Base-by-base conservation (phyloP, 2,329 filamentous ascomycete genomes). In the Fusarium marasasianum region DNA sequence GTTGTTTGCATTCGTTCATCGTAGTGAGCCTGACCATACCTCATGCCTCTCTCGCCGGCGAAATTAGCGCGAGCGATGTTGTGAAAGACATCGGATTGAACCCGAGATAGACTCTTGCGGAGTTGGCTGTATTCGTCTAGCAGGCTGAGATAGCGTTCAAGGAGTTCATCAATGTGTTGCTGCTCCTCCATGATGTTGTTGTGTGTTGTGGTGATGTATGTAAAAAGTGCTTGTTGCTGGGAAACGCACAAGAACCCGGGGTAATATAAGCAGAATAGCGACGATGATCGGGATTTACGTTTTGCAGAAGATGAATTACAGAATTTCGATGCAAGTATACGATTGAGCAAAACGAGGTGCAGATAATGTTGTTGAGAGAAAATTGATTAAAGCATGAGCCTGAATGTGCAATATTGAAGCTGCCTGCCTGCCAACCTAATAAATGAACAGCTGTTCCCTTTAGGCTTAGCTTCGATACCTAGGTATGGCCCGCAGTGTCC, bases 21-120 rank as follows among this genome's bases (percentile, higher is more conserved):
- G 79, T 93, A 96, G 78, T 89, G 88, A 76, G 94, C 91, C 72
- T 86, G 87, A 7, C 92, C 93, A 79, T 92, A 95, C 47, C 90
- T 86, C 70, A 90, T 80, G 38, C 91, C 88, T 18, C 89, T 85
- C 78, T 90, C 86, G n/a, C 89, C 90, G 35, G 89, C 85, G 82
- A 94, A 95, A 82, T 95, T 94, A 70, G 93, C 93, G 65, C 93
- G 89, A n/a, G 93, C 91, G 45, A 95, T 85, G 73, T 85, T 83
- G 63, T 88, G 87, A 78, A 86, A 89, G 72, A 93, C 86, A 58
- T 83, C 83, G 26, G 87, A 83, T 72, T 94, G 88, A 26, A 89
- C 82, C 18, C 80, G 78, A 48, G 85, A 84, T 43, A 95, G 86
- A 48, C 86, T 80, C 33, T 83, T 79, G 67, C 89, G 89, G 7